Evolutionary conservation across 2,329 filamentous ascomycete species (phyloP).

Genomic region (Helminthosporium solani): DNA sequence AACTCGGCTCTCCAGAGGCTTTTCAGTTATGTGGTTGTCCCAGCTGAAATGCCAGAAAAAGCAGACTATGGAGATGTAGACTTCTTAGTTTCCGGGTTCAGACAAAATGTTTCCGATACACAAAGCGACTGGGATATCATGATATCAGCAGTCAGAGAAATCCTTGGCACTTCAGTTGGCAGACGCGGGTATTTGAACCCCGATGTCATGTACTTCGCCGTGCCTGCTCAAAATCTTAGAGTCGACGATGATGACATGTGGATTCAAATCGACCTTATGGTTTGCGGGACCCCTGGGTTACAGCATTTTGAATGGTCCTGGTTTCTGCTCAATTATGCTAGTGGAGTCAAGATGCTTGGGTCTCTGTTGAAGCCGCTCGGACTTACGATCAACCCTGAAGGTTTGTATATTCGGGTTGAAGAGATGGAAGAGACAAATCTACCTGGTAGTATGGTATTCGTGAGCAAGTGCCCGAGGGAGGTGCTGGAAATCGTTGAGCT

Average conservation of each 20-base stretch:
- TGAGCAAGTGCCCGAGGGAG: conserved; percentile 22
- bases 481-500: conserved; percentile 21
- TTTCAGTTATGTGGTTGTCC: conserved; percentile 27
- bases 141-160: conserved; percentile 16
- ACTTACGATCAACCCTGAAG: conserved; percentile 24
- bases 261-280: conserved; percentile 30
- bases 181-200: conserved; percentile 14
- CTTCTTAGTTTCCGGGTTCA: conserved; percentile 21
- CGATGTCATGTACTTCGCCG: conserved; percentile 27
- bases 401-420: conserved; percentile 25
- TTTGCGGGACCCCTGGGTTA: conserved; percentile 16
- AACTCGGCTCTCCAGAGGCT: conserved; percentile 14
- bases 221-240: conserved; percentile 8
- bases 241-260: conserved; percentile 13
- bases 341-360: conserved; percentile 24
- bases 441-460: conserved; percentile 22
- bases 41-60: conserved; percentile 28
- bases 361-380: conserved; percentile 30
- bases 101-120: conserved; percentile 3
- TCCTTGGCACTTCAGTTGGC: conserved; percentile 19
- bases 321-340: conserved; percentile 26
- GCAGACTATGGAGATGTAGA: conserved; percentile 26
- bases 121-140: conserved; percentile 15
- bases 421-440: conserved; percentile 26
- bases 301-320: conserved; percentile 22